Base-by-base conservation (phyloP, 176 grass and related monocot species). In the Rhynchospora pubera region DNA sequence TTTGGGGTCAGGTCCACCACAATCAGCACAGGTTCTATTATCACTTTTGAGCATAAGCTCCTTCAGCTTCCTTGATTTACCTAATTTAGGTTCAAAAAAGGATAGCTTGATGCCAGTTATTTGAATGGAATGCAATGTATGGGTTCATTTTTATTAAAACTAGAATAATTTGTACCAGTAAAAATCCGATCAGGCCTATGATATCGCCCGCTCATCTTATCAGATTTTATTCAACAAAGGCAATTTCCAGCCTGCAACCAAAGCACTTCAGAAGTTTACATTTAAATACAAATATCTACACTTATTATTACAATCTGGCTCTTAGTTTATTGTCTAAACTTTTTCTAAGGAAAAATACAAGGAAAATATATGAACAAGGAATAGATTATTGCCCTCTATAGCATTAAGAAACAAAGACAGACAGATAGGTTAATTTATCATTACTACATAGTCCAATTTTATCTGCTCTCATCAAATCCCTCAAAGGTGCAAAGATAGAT, bases 11-110 rank as follows among this genome's bases (percentile, higher is more conserved):
- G 83, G 86, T 88, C 92, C 95, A 34, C 87, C 84, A 85, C 95
- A 97, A 89, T 97, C 95, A 78, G 95, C 95, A 91, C 95, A 97
- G 85, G 83, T 89, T 60, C 90, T 78, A 80, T 97, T 97, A 77
- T 97, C 95, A 13, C 92, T 92, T 86, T 91, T 94, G 73, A 85
- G 64, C 90, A 93, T 98, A 70, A 97, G 91, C 72, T 90, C 91
- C 90, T 94, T 97, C 78, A 97, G 68, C 78, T 92, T 97, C 88
- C 86, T 91, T 85, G 92, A 12, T 91, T 94, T 94, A 60, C 94
- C 94, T 97, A 82, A 78, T 30, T 89, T 45, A 87, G 18, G 26
- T 76, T 39, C 10, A 44, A 14, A 34, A 80, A 77, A 6, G 55
- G 4, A 80, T 12, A 45, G 4, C 6, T 62, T 47, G 24, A 44